Percentiles rank a stretch among this genome's conserved stretches.
phyloP scores from a whole-genome alignment of 306 rosid species.

The Hippophae tibetana region DNA sequence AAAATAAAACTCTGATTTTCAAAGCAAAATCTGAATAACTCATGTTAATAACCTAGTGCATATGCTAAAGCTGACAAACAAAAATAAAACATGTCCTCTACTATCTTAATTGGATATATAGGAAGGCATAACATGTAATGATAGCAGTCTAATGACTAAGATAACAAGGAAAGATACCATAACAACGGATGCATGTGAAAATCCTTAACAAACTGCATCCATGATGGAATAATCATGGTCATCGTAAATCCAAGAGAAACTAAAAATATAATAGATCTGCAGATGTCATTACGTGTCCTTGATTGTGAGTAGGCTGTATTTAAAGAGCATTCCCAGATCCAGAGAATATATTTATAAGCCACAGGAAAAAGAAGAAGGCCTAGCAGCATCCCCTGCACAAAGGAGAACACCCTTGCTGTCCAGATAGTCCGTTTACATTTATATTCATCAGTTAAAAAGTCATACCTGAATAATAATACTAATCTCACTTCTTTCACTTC shows the following conservation, averaged over 20 bases:
- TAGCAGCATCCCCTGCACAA: constrained; percentile 72
- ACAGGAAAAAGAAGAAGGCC: constrained; percentile 77
- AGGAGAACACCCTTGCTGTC: constrained; percentile 28
- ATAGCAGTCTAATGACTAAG: constrained; percentile 11
- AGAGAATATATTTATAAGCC: constrained; percentile 51
- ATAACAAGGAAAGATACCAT: constrained; percentile 43
- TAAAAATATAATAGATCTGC: constrained; percentile 56
- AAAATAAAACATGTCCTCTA: too few species aligned
- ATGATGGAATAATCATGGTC: constrained; percentile 51
- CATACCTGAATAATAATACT: constrained; percentile 72
- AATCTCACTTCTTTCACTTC: constrained; percentile 66
- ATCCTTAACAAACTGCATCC: constrained; percentile 81
- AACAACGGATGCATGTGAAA: constrained; percentile 65
- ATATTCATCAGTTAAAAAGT: constrained; percentile 17
- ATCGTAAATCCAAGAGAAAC: constrained; percentile 50
- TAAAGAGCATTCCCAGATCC: constrained; percentile 43
- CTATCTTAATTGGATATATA: constrained; percentile 11
- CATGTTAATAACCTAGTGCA: too few species aligned
- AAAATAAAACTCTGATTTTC: too few species aligned
- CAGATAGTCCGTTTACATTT: constrained; percentile 16
- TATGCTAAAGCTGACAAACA: too few species aligned
- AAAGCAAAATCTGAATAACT: too few species aligned
- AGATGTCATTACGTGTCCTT: constrained; percentile 44
- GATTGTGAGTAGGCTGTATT: constrained; percentile 32
- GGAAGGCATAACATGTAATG: constrained; percentile 12